A percentile compares a stretch with the other conserved stretches of the same genome.
Conservation (phyloP, 164 flowering plant species). For the Berberis thunbergii region DNA sequence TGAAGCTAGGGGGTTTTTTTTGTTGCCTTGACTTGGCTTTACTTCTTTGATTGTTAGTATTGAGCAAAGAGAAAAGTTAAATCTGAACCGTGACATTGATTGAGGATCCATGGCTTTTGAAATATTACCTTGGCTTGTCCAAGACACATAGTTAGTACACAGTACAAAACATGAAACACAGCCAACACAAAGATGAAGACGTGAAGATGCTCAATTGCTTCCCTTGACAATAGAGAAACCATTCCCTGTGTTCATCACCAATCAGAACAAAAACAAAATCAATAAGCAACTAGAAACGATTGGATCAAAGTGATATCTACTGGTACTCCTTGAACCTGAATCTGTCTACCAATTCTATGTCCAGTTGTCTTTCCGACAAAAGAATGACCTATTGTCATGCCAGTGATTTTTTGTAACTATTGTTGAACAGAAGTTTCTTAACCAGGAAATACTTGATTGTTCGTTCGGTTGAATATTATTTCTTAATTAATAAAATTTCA, state of each 20-base stretch:
- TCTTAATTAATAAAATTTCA: no score
- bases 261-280: background rate
- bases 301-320: background rate
- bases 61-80: background rate
- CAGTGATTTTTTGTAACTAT: no score
- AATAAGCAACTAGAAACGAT: background rate
- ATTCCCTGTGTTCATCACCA: conserved; percentile 31
- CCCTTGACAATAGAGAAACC: conserved; percentile 50
- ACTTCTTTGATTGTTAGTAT: no score
- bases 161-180: conserved; percentile 47
- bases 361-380: no score
- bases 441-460: no score
- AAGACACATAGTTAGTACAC: conserved; percentile 41
- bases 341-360: no score
- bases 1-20: no score
- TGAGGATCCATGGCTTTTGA: background rate
- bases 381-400: no score
- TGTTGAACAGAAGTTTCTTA: no score
- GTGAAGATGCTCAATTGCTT: conserved; percentile 67
- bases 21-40: no score
- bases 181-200: conserved; percentile 71
- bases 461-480: no score
- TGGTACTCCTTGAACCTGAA: no score
- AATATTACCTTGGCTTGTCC: conserved; percentile 49
- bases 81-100: background rate